Conservation (phyloP, 2,329 filamentous ascomycete species). For the Pestalotiopsis fici region DNA sequence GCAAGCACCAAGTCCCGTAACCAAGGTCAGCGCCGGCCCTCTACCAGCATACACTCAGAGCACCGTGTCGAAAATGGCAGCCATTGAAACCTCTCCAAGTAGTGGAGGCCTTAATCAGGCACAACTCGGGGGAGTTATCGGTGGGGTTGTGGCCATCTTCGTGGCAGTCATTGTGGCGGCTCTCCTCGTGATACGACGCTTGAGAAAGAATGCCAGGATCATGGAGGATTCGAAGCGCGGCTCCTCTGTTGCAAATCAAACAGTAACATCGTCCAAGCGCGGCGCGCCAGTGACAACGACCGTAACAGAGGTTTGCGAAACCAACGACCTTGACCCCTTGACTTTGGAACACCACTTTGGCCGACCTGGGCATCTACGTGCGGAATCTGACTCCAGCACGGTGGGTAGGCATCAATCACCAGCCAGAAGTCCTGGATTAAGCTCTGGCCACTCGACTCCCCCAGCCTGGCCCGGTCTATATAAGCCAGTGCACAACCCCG, state of each 20-base stretch:
- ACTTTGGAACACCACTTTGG: conserved; percentile 11
- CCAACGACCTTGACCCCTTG: conserved; percentile 41
- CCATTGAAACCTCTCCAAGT: conserved; percentile 24
- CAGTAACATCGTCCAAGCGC: conserved; percentile 35
- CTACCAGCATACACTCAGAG: conserved; percentile 47
- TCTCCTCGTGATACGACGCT: conserved; percentile 49
- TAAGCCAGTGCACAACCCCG: conserved; percentile 14
- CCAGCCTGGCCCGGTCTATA: conserved; percentile 19
- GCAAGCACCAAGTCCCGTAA: conserved; percentile 28
- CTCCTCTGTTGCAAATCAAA: conserved; percentile 30
- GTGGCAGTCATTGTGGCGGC: conserved; percentile 47
- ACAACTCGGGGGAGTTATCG: conserved; percentile 55
- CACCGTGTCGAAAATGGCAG: conserved; percentile 40
- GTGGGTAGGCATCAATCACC: conserved; percentile 15
- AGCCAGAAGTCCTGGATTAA: conserved; percentile 18
- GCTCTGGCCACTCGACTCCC: conserved; percentile 22
- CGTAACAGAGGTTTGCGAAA: conserved; percentile 41
- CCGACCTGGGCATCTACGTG: conserved; percentile 17
- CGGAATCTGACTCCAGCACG: conserved; percentile 20
- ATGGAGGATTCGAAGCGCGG: conserved; percentile 34
- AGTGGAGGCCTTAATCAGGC: conserved; percentile 35
- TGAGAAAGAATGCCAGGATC: conserved; percentile 45
- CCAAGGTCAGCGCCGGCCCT: conserved; percentile 21
- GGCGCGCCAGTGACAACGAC: conserved; percentile 35
- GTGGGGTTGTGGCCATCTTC: conserved; percentile 49